Conservation (phyloP, 2,329 filamentous ascomycete genomes). For the Ophiostoma quercus region DNA sequence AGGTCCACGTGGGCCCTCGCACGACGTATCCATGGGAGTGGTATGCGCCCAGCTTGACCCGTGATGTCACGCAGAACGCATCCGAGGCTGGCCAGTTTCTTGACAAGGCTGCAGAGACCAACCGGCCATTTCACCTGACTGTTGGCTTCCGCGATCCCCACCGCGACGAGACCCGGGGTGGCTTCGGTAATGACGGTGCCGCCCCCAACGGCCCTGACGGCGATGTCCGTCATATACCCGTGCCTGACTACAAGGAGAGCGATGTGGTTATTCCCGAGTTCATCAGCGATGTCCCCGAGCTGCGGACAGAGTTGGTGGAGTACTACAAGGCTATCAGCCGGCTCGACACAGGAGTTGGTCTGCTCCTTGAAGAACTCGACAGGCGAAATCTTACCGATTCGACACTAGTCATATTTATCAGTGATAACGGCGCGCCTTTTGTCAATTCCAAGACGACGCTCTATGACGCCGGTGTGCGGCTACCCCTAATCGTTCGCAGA, state of each 20-base stretch:
- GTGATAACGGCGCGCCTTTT: slow-evolving; percentile 39
- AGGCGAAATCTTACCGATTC: slow-evolving; percentile 15
- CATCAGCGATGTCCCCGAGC: background rate
- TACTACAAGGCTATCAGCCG: background rate
- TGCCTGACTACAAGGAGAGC: background rate
- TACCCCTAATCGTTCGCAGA: slow-evolving; percentile 32
- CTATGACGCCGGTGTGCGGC: slow-evolving; percentile 43
- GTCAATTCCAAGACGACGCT: slow-evolving; percentile 43
- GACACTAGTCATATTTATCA: slow-evolving; percentile 44
- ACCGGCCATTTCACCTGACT: slow-evolving; percentile 1
- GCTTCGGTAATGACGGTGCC: background rate
- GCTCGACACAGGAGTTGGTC: background rate
- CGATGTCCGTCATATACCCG: background rate
- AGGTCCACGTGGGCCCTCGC: background rate
- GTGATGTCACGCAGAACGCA: background rate
- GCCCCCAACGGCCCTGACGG: background rate
- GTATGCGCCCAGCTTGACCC: slow-evolving; percentile 7
- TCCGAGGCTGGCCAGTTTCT: background rate
- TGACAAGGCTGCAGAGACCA: background rate
- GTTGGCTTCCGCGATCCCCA: background rate
- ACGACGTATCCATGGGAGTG: background rate
- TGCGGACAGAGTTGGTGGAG: background rate
- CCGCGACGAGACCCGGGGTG: background rate
- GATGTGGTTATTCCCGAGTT: background rate
- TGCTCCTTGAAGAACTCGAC: background rate